Evolutionary conservation across 768 basidiomycete species (phyloP).

Genomic region (Paxillus rubicundulus): DNA sequence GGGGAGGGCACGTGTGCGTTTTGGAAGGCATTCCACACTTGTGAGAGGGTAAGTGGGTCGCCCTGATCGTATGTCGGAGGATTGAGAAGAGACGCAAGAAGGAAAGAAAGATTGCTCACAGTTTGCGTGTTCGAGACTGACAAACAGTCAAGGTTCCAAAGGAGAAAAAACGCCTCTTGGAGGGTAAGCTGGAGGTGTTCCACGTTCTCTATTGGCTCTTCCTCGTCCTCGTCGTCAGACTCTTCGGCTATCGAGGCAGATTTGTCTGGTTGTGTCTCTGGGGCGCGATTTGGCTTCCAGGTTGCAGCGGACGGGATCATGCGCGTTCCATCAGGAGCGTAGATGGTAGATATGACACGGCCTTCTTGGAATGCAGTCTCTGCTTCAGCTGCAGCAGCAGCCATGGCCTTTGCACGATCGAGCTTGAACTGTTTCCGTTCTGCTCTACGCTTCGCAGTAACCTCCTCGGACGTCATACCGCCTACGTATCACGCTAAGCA

Average conservation of each 20-base stretch:
- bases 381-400: slow-evolving; percentile 75
- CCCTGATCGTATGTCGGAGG: slow-evolving; percentile 36
- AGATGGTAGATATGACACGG: slow-evolving; percentile 55
- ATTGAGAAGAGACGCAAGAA: not conserved
- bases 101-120: slow-evolving; percentile 40
- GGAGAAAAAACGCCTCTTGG: slow-evolving; percentile 85
- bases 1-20: slow-evolving; percentile 45
- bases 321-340: slow-evolving; percentile 46
- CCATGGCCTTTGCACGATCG: slow-evolving; percentile 87
- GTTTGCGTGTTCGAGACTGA: slow-evolving; percentile 62
- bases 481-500: slow-evolving; percentile 21
- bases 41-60: slow-evolving; percentile 49
- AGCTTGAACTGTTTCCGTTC: slow-evolving; percentile 92
- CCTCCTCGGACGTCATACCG: slow-evolving; percentile 84
- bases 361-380: slow-evolving; percentile 75
- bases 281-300: slow-evolving; percentile 55
- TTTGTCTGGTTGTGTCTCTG: slow-evolving; percentile 11
- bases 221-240: slow-evolving; percentile 40
- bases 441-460: slow-evolving; percentile 81
- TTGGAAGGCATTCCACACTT: slow-evolving; percentile 77
- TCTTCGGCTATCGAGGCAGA: slow-evolving; percentile 13
- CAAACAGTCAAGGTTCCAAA: slow-evolving; percentile 83
- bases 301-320: slow-evolving; percentile 77
- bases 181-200: slow-evolving; percentile 92
- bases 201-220: slow-evolving; percentile 62